Conservation (phyloP, 129 eudicot species). For the Flaveria linearis region DNA sequence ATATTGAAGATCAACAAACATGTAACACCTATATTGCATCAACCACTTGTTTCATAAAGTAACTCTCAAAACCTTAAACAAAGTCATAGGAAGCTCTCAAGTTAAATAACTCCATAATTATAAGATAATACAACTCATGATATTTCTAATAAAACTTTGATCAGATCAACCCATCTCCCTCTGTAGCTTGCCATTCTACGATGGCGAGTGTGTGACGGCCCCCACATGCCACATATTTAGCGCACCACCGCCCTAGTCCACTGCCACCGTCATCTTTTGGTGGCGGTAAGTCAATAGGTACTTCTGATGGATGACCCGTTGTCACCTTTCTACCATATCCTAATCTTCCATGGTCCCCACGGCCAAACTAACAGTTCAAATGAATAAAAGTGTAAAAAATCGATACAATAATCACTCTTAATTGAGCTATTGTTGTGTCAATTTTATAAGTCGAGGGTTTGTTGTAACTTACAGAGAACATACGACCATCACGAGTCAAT, state of each 20-base stretch:
- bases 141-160: not conserved
- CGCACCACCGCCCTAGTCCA: conserved; percentile 76
- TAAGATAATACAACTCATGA: conserved; percentile 10
- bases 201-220: conserved; percentile 93
- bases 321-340: conserved; percentile 90
- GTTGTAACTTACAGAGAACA: conserved; percentile 71
- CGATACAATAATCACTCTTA: no score
- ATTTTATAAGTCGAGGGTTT: not conserved
- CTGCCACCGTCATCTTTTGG: conserved; percentile 37
- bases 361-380: conserved; percentile 65
- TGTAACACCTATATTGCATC: not conserved
- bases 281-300: conserved; percentile 67
- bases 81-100: not conserved
- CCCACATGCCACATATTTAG: conserved; percentile 88
- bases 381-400: not conserved
- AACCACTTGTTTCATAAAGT: conserved; percentile 9
- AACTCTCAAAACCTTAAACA: conserved; percentile 10
- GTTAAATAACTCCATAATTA: conserved; percentile 17
- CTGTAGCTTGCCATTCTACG: conserved; percentile 61
- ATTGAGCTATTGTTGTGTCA: not conserved
- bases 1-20: no score
- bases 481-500: conserved; percentile 84
- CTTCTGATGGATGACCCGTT: conserved; percentile 92
- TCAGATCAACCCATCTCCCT: conserved; percentile 32
- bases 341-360: conserved; percentile 98